phyloP scores from a whole-genome alignment of 192 early-diverging fungal genomes.

The Pilaira anomala region DNA sequence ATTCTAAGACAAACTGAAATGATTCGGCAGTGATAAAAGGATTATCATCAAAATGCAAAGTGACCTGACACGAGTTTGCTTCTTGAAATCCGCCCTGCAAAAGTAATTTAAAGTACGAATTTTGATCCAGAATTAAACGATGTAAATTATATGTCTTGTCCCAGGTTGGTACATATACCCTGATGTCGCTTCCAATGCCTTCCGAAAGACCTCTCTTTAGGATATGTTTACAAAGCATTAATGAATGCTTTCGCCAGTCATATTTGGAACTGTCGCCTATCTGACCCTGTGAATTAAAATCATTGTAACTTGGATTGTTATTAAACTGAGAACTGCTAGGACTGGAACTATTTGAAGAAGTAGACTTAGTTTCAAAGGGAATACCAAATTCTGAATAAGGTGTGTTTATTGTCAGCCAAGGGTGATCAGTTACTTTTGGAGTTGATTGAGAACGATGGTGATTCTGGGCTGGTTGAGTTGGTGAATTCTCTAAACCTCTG shows the following conservation, averaged over 20 bases:
- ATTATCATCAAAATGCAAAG: constrained; percentile 50
- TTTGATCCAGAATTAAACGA: constrained; percentile 51
- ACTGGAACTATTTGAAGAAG: not conserved
- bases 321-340: not conserved
- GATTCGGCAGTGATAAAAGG: constrained; percentile 45
- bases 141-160: constrained; percentile 48
- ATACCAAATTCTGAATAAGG: not conserved
- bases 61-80: constrained; percentile 22
- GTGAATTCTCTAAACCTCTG: too few species aligned
- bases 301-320: not conserved
- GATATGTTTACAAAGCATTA: constrained; percentile 41
- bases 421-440: constrained; percentile 21
- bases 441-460: not conserved
- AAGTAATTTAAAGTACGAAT: constrained; percentile 46
- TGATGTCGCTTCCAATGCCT: constrained; percentile 50
- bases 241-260: constrained; percentile 28
- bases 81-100: constrained; percentile 50
- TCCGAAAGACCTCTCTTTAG: constrained; percentile 42
- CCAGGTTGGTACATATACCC: constrained; percentile 40
- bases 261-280: constrained; percentile 11
- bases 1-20: constrained; percentile 48
- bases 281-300: not conserved
- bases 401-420: not conserved
- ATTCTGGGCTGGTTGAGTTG: too few species aligned
- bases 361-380: not conserved